Base-by-base conservation (phyloP, 2,329 filamentous ascomycete species). In the Diaporthe helianthi region DNA sequence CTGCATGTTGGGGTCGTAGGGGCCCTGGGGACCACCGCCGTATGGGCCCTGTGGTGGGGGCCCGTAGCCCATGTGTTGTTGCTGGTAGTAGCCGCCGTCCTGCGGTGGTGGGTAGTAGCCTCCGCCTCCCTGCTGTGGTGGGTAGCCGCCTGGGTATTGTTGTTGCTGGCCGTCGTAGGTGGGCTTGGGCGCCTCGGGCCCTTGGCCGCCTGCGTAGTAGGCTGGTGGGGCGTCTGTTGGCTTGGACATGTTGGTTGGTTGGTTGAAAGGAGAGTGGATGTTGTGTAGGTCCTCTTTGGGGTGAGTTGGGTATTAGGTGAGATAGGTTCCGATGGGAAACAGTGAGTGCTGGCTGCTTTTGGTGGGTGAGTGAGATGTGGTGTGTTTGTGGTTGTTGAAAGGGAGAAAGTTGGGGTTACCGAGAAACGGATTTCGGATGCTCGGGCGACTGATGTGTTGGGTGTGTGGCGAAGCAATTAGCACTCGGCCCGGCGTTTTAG, bases 221-320 rank as follows among this genome's bases (percentile, higher is more conserved):
- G 69, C 68, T 9, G 69, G 69, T n/a, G 69, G 69, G 8, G 69
- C 47, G 15, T 67, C 69, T 65, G 52, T 54, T 19, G 55, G 55
- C 19, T 71, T 71, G 41, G 69, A 55, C 69, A 71, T 71, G 44
- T 17, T 63, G 55, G 6, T 44, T 44, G 19, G 12, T 47, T 10
- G 51, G 13, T 41, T 8, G n/a, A n/a, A n/a, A n/a, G n/a, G n/a
- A 6, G 36, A 15, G 13, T 17, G 13, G 13, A 6, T 38, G 36
- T 19, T n/a, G n/a, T n/a, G n/a, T n/a, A n/a, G n/a, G 1, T 66
- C 41, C 3, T n/a, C 41, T 22, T 46, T 6, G n/a, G 58, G 10
- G 10, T 3, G 29, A 12, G 26, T 12, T 6, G n/a, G 13, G 5
- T 31, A 3, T 1, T 33, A n/a, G 38, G 55, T 8, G 41, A 22